Base-by-base conservation (phyloP, 495 filamentous ascomycete genomes). In the Halenospora varia region DNA sequence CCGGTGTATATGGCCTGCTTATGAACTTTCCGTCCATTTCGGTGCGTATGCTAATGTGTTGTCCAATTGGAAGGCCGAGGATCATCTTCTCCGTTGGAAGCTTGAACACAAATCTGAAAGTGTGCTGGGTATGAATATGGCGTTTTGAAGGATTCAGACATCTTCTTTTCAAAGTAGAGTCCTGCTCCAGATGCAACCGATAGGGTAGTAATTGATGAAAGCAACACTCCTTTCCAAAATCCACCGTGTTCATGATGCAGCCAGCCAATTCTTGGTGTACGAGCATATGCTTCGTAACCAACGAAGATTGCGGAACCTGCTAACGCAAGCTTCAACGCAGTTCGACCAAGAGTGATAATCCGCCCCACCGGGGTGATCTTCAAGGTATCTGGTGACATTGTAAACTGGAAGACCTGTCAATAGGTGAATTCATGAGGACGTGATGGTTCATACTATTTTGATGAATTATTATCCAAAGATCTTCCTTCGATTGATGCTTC, bases 351-450 rank as follows among this genome's bases (percentile, higher is more conserved):
- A 41, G 13, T 57, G 42, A 46, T 46, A n/a, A 20, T 81, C 79
- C 25, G 66, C 69, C 18, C 82, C 84, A 35, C 84, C 83, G 1
- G 83, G 84, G 56, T 86, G 82, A 53, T 83, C 81, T 41, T 83
- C 72, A 18, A 79, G 56, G 60, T 83, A 85, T 26, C 75, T 73
- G 4, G 83, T 76, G n/a, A 83, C 70, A 59, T 86, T 71, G 67
- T 83, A 84, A 25, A 86, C 82, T 82, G 29, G 13, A n/a, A n/a
- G n/a, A n/a, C n/a, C n/a, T n/a, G n/a, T n/a, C n/a, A n/a, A n/a
- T n/a, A n/a, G n/a, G n/a, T n/a, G n/a, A n/a, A n/a, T n/a, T n/a
- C n/a, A n/a, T n/a, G n/a, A n/a, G n/a, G n/a, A n/a, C n/a, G n/a
- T n/a, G n/a, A n/a, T n/a, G n/a, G n/a, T n/a, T n/a, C n/a, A n/a